These are phyloP conservation scores for Pilobolus umbonatus DNA, from an alignment of 192 early-diverging fungal species.

Conservation along the genomic window DNA sequence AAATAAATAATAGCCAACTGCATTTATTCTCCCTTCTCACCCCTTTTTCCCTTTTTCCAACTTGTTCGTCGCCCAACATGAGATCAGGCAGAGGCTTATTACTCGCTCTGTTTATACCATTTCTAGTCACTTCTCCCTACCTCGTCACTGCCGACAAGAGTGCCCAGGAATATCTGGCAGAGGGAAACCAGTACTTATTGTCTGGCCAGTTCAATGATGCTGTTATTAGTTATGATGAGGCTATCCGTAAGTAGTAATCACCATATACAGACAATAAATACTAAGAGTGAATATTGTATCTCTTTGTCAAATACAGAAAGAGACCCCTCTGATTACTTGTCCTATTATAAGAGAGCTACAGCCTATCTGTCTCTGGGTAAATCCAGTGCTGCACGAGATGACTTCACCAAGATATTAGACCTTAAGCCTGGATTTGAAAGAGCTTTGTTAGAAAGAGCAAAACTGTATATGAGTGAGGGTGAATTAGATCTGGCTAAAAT, in stretches of 20 bases:
- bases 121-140: no score
- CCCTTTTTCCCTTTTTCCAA: no score
- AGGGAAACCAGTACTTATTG: constrained; percentile 36
- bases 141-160: constrained; percentile 22
- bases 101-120: no score
- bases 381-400: constrained; percentile 65
- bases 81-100: no score
- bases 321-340: constrained; percentile 80
- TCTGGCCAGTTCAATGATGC: constrained; percentile 55
- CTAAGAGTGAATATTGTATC: background rate
- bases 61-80: no score
- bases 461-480: constrained; percentile 64
- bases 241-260: constrained; percentile 48
- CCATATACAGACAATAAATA: background rate
- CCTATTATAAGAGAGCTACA: constrained; percentile 85
- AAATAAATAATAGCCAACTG: no score
- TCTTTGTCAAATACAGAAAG: constrained; percentile 33
- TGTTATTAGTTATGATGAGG: constrained; percentile 55
- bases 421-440: constrained; percentile 79
- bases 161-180: constrained; percentile 38
- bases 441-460: constrained; percentile 71
- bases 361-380: constrained; percentile 74
- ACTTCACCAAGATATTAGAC: constrained; percentile 76
- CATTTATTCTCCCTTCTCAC: no score
- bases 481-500: constrained; percentile 52